Evolutionary conservation across 1,139 yeast species (phyloP).

Genomic region (Debaryomyces udenii): DNA sequence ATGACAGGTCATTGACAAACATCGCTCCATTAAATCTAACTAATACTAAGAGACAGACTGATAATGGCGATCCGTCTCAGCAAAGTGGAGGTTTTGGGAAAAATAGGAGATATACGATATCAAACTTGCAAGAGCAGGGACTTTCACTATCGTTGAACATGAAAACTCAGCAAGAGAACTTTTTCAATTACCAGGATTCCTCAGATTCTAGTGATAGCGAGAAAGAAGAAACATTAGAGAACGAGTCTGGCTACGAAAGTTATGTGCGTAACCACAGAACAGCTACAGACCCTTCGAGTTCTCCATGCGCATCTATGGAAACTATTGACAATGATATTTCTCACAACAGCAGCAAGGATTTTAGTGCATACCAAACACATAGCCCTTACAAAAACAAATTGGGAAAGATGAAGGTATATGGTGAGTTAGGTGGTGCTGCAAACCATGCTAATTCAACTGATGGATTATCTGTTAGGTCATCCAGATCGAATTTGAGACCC

Average conservation of each 20-base stretch:
- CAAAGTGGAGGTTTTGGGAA: conserved; percentile 24
- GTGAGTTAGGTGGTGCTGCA: conserved; percentile 9
- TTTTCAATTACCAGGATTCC: conserved; percentile 29
- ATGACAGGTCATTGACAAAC: conserved; percentile 10
- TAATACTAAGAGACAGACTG: conserved; percentile 17
- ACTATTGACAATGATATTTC: conserved; percentile 9
- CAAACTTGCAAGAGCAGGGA: conserved; percentile 71
- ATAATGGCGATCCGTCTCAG: conserved; percentile 5
- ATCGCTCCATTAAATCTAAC: conserved; percentile 33
- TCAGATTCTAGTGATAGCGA: conserved; percentile 31
- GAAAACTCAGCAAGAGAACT: conserved; percentile 52
- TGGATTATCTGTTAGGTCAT: conserved; percentile 35
- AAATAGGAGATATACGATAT: conserved; percentile 51
- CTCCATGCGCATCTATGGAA: background rate
- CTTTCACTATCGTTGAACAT: conserved; percentile 66
- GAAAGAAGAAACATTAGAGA: conserved; percentile 22
- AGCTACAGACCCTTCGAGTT: conserved; percentile 14
- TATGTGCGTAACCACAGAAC: conserved; percentile 8
- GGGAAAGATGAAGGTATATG: conserved; percentile 16
- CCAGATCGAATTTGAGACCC: conserved; percentile 53
- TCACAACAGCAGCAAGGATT: background rate
- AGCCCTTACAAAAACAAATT: background rate
- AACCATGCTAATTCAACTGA: conserved; percentile 18
- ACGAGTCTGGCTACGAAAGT: conserved; percentile 11
- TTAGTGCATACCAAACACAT: background rate